Percentiles rank a stretch among this genome's conserved stretches.
phyloP scores from a whole-genome alignment of 495 filamentous ascomycete genomes.

The Xanthoparmelia taractica region DNA sequence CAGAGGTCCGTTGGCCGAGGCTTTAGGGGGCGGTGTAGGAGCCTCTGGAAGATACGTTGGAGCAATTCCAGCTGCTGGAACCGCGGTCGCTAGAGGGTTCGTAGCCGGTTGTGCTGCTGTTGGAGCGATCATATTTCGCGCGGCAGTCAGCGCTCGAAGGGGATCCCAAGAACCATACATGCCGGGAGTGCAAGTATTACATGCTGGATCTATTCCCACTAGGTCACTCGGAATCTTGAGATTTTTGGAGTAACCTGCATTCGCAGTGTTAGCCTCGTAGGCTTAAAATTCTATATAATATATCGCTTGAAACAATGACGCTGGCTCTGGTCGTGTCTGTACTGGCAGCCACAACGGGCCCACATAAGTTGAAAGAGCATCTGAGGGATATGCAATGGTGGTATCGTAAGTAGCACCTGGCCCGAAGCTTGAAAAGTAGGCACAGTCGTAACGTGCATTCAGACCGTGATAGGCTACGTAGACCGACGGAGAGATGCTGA shows the following conservation, averaged over 20 bases:
- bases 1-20: not conserved
- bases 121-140: constrained; percentile 1
- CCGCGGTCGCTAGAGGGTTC: not conserved
- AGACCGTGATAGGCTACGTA: constrained; percentile 3
- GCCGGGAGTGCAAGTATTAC: constrained; percentile 2
- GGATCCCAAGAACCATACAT: constrained; percentile 2
- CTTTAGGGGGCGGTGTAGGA: not conserved
- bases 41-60: not conserved
- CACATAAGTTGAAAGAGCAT: not conserved
- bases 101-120: not conserved
- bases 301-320: not conserved
- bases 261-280: not conserved
- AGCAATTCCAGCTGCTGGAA: constrained; percentile 3
- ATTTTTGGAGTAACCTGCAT: not conserved
- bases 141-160: not conserved
- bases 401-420: not conserved
- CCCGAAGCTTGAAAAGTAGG: constrained; percentile 1
- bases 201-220: not conserved
- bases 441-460: not conserved
- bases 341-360: not conserved
- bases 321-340: not conserved
- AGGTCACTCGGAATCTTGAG: constrained; percentile 2
- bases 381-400: not conserved
- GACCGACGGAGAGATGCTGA: constrained; percentile 10
- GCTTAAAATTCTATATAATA: not conserved